Evolutionary conservation across 495 filamentous ascomycete genomes (phyloP).

Genomic region (Amphirosellinia nigrospora): DNA sequence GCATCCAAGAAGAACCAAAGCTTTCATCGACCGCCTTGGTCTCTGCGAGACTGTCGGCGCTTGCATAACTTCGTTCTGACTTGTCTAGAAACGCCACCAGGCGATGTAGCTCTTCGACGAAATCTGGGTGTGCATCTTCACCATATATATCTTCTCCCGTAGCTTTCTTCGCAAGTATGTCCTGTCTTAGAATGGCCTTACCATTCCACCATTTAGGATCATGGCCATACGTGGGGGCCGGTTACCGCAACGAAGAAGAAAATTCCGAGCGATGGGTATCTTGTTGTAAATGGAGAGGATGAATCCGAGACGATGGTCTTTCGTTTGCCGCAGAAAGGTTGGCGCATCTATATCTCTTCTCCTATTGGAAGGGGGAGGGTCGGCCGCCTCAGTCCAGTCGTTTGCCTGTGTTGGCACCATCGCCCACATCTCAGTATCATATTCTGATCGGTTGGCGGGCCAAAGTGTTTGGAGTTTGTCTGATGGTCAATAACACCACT

Average conservation of each 20-base stretch:
- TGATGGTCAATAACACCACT: conserved; percentile 47
- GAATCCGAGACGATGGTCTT: conserved; percentile 65
- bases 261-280: conserved; percentile 81
- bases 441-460: conserved; percentile 75
- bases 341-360: conserved; percentile 65
- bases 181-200: conserved; percentile 62
- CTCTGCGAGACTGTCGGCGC: conserved; percentile 58
- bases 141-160: conserved; percentile 50
- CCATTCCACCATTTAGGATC: conserved; percentile 89
- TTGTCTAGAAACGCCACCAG: conserved; percentile 85
- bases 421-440: conserved; percentile 78
- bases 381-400: conserved; percentile 24
- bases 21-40: conserved; percentile 35
- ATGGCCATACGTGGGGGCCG: conserved; percentile 67
- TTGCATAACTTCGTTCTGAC: conserved; percentile 83
- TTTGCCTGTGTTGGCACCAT: conserved; percentile 63
- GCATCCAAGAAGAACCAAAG: conserved; percentile 30
- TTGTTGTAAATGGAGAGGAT: conserved; percentile 81
- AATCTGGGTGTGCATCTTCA: conserved; percentile 47
- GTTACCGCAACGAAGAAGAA: conserved; percentile 64
- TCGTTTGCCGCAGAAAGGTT: conserved; percentile 72
- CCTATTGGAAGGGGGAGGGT: conserved; percentile 55
- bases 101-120: conserved; percentile 69
- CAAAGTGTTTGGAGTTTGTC: conserved; percentile 58
- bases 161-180: conserved; percentile 60